phyloP scores from a whole-genome alignment of 345 rosid species.

The Schrenkiella parvula region DNA sequence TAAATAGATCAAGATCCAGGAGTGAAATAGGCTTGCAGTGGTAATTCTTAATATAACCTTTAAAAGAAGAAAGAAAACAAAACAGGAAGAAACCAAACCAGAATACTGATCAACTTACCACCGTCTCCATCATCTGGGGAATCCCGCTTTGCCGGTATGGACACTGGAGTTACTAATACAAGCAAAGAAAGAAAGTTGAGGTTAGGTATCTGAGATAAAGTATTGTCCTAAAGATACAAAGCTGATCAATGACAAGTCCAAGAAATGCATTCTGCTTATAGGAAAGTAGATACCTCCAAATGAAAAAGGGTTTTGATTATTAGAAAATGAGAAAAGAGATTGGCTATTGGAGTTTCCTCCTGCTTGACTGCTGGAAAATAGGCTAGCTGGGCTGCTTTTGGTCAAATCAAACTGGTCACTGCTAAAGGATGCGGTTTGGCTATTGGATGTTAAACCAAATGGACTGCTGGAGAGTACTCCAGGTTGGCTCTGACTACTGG shows the following conservation, averaged over 20 bases:
- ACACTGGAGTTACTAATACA: slow-evolving; percentile 27
- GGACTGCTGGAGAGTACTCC: slow-evolving; percentile 31
- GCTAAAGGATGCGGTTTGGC: slow-evolving; percentile 24
- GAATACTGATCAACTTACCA: slow-evolving; percentile 12
- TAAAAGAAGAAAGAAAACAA: background rate
- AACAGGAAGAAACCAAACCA: background rate
- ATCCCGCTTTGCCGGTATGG: slow-evolving; percentile 19
- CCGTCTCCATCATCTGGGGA: slow-evolving; percentile 30
- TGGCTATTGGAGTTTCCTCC: slow-evolving; percentile 28
- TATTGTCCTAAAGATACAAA: background rate
- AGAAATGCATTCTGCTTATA: background rate
- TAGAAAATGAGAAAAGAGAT: slow-evolving; percentile 22
- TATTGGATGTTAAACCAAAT: slow-evolving; percentile 16
- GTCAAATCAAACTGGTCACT: slow-evolving; percentile 24
- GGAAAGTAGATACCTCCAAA: slow-evolving; percentile 29
- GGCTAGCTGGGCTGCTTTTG: slow-evolving; percentile 38
- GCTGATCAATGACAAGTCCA: slow-evolving; percentile 5
- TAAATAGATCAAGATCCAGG: background rate
- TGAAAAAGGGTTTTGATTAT: slow-evolving; percentile 19
- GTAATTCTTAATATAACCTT: background rate
- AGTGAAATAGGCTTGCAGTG: background rate
- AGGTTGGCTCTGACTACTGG: slow-evolving; percentile 27
- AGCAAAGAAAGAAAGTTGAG: background rate
- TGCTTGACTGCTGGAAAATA: slow-evolving; percentile 37
- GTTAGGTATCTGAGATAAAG: slow-evolving; percentile 7